A percentile compares a stretch with the other conserved stretches of the same genome.
Conservation (phyloP, 495 filamentous ascomycete genomes). For the Xylaria venustula region DNA sequence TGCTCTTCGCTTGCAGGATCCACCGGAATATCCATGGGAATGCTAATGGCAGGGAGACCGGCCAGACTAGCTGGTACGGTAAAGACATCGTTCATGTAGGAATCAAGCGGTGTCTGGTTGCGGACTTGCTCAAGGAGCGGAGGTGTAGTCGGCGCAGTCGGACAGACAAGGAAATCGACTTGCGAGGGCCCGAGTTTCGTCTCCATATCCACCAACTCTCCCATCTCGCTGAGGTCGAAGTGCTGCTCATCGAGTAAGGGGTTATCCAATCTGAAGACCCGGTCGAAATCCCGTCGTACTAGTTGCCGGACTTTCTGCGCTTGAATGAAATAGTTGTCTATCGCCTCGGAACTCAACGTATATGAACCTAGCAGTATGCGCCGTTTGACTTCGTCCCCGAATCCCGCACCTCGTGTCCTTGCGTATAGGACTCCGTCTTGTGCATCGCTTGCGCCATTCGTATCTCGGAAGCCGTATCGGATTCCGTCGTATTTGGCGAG, state of each 20-base stretch:
- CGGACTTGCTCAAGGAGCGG: constrained; percentile 59
- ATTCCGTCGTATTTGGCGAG: constrained; percentile 97
- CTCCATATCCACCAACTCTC: constrained; percentile 38
- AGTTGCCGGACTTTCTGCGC: constrained; percentile 85
- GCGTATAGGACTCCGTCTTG: constrained; percentile 65
- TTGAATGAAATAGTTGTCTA: constrained; percentile 95
- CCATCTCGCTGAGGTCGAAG: constrained; percentile 47
- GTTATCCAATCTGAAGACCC: constrained; percentile 67
- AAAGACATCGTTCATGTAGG: constrained; percentile 90
- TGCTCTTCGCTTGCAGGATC: constrained; percentile 28
- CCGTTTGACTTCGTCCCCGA: constrained; percentile 81
- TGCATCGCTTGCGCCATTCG: constrained; percentile 31
- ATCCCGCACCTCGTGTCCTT: constrained; percentile 64
- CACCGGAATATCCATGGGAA: constrained; percentile 59
- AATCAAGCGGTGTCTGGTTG: constrained; percentile 35
- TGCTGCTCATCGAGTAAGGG: constrained; percentile 53
- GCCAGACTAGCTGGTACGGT: constrained; percentile 94
- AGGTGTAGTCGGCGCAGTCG: constrained; percentile 77
- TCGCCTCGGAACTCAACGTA: constrained; percentile 83
- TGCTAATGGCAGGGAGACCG: constrained; percentile 82
- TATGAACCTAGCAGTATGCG: constrained; percentile 90
- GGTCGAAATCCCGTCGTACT: constrained; percentile 81
- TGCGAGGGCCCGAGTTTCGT: constrained; percentile 46
- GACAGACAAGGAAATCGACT: constrained; percentile 87
- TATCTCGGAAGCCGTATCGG: constrained; percentile 69